These are phyloP conservation scores for Fusarium sp. DNA, from an alignment of 2,329 filamentous ascomycete species.

Conservation along the genomic window DNA sequence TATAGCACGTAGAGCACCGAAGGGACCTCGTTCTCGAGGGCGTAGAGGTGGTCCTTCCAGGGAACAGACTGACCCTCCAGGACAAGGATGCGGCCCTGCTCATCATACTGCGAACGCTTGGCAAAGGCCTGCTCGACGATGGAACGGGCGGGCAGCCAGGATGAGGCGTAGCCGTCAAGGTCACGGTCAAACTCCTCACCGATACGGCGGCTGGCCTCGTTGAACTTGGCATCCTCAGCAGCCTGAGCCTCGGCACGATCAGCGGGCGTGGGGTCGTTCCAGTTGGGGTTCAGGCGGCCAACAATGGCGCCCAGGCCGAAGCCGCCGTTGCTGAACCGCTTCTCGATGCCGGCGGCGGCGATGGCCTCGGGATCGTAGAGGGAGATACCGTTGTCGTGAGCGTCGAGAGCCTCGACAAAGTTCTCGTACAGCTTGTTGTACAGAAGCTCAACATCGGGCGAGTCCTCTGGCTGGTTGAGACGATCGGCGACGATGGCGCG, in stretches of 20 bases:
- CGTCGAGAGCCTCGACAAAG: slow-evolving; percentile 96
- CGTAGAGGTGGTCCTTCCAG: slow-evolving; percentile 97
- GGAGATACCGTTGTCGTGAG: slow-evolving; percentile 95
- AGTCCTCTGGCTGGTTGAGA: slow-evolving; percentile 65
- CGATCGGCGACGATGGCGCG: slow-evolving; percentile 78
- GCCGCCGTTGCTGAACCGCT: slow-evolving; percentile 84
- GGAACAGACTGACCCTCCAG: slow-evolving; percentile 82
- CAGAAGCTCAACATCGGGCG: slow-evolving; percentile 77
- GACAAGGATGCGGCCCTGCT: slow-evolving; percentile 83
- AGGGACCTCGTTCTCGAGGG: slow-evolving; percentile 75
- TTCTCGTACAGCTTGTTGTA: slow-evolving; percentile 91
- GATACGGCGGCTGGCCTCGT: slow-evolving; percentile 81
- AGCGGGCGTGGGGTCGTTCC: slow-evolving; percentile 73
- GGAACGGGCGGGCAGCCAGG: slow-evolving; percentile 89
- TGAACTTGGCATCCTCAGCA: slow-evolving; percentile 85
- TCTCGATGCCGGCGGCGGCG: slow-evolving; percentile 77
- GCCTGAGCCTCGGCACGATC: slow-evolving; percentile 70
- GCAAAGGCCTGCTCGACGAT: slow-evolving; percentile 82
- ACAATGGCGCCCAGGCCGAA: slow-evolving; percentile 90
- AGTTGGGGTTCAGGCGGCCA: slow-evolving; percentile 80
- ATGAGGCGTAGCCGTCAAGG: slow-evolving; percentile 77
- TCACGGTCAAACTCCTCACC: slow-evolving; percentile 89
- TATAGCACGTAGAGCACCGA: slow-evolving; percentile 88
- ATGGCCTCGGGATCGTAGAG: slow-evolving; percentile 80
- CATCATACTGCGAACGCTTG: slow-evolving; percentile 74